Evolutionary conservation across 495 filamentous ascomycete genomes (phyloP).

Genomic region (Thermothielavioides terrestris): DNA sequence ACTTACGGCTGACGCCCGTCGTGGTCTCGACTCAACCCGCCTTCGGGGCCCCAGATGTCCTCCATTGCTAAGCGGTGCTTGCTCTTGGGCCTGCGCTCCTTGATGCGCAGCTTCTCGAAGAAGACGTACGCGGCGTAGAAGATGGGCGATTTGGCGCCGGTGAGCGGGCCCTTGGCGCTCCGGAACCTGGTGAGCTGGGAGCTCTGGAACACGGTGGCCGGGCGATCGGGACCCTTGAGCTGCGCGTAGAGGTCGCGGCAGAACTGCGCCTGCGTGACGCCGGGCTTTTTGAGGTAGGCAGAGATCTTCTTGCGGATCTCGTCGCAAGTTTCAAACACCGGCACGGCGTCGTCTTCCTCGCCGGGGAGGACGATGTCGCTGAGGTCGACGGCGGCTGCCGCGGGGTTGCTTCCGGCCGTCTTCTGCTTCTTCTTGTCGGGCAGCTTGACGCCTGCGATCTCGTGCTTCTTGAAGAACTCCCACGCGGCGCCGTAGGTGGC

Average conservation of each 20-base stretch:
- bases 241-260: slow-evolving; percentile 38
- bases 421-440: slow-evolving; percentile 26
- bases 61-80: slow-evolving; percentile 47
- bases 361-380: slow-evolving; percentile 31
- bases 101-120: slow-evolving; percentile 53
- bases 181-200: slow-evolving; percentile 40
- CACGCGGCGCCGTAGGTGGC: slow-evolving; percentile 23
- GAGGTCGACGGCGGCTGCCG: slow-evolving; percentile 22
- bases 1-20: neutral
- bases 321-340: slow-evolving; percentile 49
- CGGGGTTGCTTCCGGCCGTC: slow-evolving; percentile 3
- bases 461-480: slow-evolving; percentile 30
- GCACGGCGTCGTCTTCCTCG: slow-evolving; percentile 35
- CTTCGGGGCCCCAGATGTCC: slow-evolving; percentile 22
- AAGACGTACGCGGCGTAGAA: slow-evolving; percentile 48
- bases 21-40: neutral
- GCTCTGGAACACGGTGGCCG: slow-evolving; percentile 21
- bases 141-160: slow-evolving; percentile 32
- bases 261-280: slow-evolving; percentile 46
- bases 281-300: slow-evolving; percentile 38
- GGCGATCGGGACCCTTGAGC: slow-evolving; percentile 7
- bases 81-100: slow-evolving; percentile 47
- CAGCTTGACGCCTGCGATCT: slow-evolving; percentile 22
- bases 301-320: slow-evolving; percentile 49
- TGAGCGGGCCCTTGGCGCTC: slow-evolving; percentile 36